Evolutionary conservation across 2,329 filamentous ascomycete species (phyloP), one percentile per base, ranked within the genome.

Genomic region (Rosellinia necatrix): DNA sequence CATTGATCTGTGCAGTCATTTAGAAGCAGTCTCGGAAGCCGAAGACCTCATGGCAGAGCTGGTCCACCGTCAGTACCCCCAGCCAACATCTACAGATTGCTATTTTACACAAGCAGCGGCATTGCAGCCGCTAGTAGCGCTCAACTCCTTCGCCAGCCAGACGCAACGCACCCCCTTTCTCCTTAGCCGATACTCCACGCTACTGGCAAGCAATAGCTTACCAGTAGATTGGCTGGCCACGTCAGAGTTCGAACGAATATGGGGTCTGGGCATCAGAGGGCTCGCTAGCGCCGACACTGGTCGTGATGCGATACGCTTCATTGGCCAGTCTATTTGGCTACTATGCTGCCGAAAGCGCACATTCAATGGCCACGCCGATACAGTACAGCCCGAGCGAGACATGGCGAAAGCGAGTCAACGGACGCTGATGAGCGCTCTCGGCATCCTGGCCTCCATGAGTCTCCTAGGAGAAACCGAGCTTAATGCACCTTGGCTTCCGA

Each of bases 171-270:
- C 59, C 6, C 64, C 71, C 1, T 72, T 72, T 48, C 64, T 74
- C 22, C 72, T 78, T 24, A 69, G 72, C 29, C 70, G 74, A 35
- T 64, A 79, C 17, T 66, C 71, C 1, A 52, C 34, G 0, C 59
- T 81, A 15, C 61, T 81, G 21, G 61, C 66, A 4, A 63, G 60
- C 27, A 69, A 68, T 1, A 54, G 60, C 4, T 61, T 81, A 21
- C 76, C 76, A 0, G 48, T 68, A 4, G 69, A 74, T 8, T 81
- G 79, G 79, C 66, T 81, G 22, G 72, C 74, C 4, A 78, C 76
- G 0, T 67, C 63, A 21, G 72, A 71, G 3, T 76, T 80, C 50
- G 64, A 68, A n/a, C 54, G 59, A 1, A 37, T 79, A 24, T 81
- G 78, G 78, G 69, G 68, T 3, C 61, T 66, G 8, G 68, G 74